Percentiles rank a stretch among this genome's conserved stretches.
Conservation (phyloP, 495 filamentous ascomycete species). For the Lasiosphaeria miniovina region DNA sequence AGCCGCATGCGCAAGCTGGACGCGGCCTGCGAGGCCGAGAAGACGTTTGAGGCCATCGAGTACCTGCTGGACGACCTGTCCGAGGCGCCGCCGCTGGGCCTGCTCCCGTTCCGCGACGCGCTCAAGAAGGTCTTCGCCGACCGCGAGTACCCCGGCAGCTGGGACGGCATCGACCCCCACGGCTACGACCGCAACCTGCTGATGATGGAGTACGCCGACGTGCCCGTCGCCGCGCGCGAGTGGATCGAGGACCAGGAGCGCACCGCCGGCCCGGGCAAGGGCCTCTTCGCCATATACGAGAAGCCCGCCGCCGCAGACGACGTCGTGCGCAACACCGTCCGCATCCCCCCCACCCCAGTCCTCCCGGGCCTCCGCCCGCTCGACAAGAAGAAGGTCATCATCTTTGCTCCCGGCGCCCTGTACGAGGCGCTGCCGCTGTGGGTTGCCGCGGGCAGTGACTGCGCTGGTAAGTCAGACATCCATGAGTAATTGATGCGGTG, state of each 20-base stretch:
- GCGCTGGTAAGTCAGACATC: conserved; percentile 23
- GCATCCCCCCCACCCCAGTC: conserved; percentile 19
- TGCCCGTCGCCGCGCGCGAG: conserved; percentile 32
- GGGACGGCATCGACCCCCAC: conserved; percentile 39
- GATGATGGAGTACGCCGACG: conserved; percentile 30
- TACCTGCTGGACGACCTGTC: conserved; percentile 35
- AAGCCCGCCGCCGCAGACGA: conserved; percentile 10
- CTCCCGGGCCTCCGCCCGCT: conserved; percentile 13
- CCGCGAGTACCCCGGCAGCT: conserved; percentile 34
- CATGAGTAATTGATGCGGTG: not conserved
- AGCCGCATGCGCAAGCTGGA: conserved; percentile 14
- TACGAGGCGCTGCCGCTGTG: conserved; percentile 34
- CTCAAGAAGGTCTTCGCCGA: conserved; percentile 29
- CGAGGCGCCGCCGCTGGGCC: conserved; percentile 21
- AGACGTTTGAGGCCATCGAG: conserved; percentile 27
- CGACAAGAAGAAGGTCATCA: conserved; percentile 25
- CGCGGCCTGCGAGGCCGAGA: conserved; percentile 21
- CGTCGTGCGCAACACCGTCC: conserved; percentile 12
- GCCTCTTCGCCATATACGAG: conserved; percentile 31
- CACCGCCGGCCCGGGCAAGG: conserved; percentile 22
- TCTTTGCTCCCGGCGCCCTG: conserved; percentile 36
- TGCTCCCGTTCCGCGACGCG: conserved; percentile 28
- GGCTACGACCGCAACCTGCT: conserved; percentile 34
- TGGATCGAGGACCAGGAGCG: conserved; percentile 40
- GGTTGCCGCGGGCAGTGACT: conserved; percentile 33